These are phyloP conservation scores for Scedosporium aurantiacum DNA, from an alignment of 2,329 filamentous ascomycete genomes.

Conservation along the genomic window DNA sequence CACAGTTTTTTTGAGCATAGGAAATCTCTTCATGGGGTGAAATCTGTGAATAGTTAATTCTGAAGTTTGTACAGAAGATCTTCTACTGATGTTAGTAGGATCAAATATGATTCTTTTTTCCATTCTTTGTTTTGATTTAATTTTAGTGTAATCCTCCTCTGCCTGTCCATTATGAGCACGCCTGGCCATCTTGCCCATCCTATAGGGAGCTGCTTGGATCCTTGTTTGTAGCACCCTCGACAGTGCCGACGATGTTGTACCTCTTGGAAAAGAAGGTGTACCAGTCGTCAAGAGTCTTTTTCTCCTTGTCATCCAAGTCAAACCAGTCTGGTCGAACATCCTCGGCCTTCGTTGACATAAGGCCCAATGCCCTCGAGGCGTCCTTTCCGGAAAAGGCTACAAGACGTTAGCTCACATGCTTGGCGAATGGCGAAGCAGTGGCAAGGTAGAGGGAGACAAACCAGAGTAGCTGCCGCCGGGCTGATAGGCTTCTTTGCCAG, in stretches of 20 bases:
- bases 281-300: conserved; percentile 82
- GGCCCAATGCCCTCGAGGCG: conserved; percentile 80
- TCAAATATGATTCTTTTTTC: no score
- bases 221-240: conserved; percentile 49
- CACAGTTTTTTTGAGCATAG: no score
- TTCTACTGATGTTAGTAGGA: no score
- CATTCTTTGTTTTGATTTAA: not conserved
- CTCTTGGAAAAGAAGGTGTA: conserved; percentile 92
- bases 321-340: conserved; percentile 77
- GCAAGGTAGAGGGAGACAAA: conserved; percentile 30
- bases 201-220: conserved; percentile 16
- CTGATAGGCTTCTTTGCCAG: conserved; percentile 75
- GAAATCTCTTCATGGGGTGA: no score
- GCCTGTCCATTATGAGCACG: not conserved
- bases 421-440: no score
- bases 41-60: no score
- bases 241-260: conserved; percentile 76
- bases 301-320: conserved; percentile 74
- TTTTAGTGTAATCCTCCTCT: not conserved
- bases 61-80: no score
- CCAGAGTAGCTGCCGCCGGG: conserved; percentile 76
- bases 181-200: not conserved
- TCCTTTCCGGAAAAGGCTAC: conserved; percentile 93
- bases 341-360: conserved; percentile 74
- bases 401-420: not conserved